Evolutionary conservation across 1,284 basidiomycete species (phyloP).

Genomic region (Leccinum idahoense): DNA sequence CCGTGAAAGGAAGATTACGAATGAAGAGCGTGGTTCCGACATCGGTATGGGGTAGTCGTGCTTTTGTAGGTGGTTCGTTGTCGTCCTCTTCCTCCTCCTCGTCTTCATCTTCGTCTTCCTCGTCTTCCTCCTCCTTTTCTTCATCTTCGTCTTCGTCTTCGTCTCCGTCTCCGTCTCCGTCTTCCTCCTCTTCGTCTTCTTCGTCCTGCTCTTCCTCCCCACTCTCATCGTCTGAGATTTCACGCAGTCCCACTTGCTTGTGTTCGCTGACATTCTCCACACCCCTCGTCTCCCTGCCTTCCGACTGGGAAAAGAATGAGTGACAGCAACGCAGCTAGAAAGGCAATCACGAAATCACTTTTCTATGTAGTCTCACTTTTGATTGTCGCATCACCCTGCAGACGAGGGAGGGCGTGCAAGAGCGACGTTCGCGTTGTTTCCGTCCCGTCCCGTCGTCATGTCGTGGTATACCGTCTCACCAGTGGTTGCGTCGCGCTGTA

Average conservation of each 20-base stretch:
- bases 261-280: conserved; percentile 25
- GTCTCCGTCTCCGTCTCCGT: conserved; percentile 24
- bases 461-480: too few relatives aligned
- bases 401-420: too few relatives aligned
- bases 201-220: not conserved
- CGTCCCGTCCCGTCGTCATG: too few relatives aligned
- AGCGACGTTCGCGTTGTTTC: too few relatives aligned
- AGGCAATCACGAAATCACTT: conserved; percentile 39
- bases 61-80: conserved; percentile 46
- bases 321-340: not conserved
- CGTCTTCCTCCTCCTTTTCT: not conserved
- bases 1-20: conserved; percentile 89
- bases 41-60: conserved; percentile 73
- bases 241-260: conserved; percentile 41
- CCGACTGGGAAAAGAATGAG: conserved; percentile 27
- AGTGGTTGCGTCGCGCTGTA: too few relatives aligned
- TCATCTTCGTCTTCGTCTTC: conserved; percentile 7
- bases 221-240: conserved; percentile 31
- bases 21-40: conserved; percentile 91
- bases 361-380: conserved; percentile 55
- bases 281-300: conserved; percentile 33
- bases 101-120: not conserved
- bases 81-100: conserved; percentile 32
- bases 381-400: too few relatives aligned
- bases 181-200: conserved; percentile 30